A percentile compares a stretch with the other conserved stretches of the same genome.
Conservation (phyloP, 768 basidiomycete species). For the Pleurotus pulmonarius region DNA sequence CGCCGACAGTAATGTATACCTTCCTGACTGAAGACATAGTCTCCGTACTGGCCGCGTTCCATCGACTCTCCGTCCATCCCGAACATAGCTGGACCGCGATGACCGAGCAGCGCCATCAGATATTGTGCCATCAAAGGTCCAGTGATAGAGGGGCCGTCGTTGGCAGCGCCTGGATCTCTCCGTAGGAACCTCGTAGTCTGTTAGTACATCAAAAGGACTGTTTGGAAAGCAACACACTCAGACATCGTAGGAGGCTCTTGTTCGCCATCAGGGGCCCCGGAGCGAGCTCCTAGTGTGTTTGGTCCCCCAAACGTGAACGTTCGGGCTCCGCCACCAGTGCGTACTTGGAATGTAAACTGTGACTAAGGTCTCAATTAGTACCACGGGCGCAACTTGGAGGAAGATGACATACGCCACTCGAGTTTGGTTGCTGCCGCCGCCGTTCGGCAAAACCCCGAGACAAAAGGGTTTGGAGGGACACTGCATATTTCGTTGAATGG, state of each 20-base stretch:
- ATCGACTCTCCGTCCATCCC: slow-evolving; percentile 30
- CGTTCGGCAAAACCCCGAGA: slow-evolving; percentile 13
- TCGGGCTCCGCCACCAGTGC: slow-evolving; percentile 15
- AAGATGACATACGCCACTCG: too few relatives aligned
- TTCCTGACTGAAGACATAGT: slow-evolving; percentile 92
- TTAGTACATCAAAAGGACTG: neutral
- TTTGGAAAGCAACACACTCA: slow-evolving; percentile 36
- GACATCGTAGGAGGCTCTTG: slow-evolving; percentile 42
- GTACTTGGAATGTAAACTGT: slow-evolving; percentile 22
- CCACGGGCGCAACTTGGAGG: too few relatives aligned
- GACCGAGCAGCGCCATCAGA: slow-evolving; percentile 57
- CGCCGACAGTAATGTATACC: slow-evolving; percentile 33
- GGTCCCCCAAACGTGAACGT: slow-evolving; percentile 25
- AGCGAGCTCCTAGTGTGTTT: slow-evolving; percentile 11
- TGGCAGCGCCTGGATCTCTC: slow-evolving; percentile 24
- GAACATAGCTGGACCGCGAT: slow-evolving; percentile 45
- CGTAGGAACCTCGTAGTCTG: slow-evolving; percentile 23
- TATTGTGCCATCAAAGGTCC: slow-evolving; percentile 73
- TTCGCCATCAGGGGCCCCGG: slow-evolving; percentile 10
- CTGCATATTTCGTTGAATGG: slow-evolving; percentile 10
- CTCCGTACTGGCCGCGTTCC: slow-evolving; percentile 68
- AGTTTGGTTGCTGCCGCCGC: neutral
- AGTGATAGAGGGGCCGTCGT: slow-evolving; percentile 36
- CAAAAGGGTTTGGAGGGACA: slow-evolving; percentile 17
- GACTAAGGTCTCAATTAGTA: neutral